Conservation (phyloP, 148 eudicot species). For the Pouteria glomerata region DNA sequence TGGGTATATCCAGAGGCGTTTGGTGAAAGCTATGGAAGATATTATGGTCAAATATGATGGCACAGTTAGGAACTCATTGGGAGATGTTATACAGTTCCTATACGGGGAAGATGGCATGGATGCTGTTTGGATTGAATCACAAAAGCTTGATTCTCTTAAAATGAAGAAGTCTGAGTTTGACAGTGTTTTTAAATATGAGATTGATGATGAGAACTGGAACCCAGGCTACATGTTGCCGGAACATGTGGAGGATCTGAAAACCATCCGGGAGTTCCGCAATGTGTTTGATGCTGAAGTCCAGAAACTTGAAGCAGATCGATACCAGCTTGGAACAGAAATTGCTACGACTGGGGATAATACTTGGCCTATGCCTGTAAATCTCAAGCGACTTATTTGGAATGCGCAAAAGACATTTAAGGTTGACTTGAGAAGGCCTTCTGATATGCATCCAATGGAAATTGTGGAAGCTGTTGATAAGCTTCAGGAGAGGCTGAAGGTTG, state of each 20-base stretch:
- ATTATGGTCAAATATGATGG: conserved; percentile 99
- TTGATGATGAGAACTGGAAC: conserved; percentile 80
- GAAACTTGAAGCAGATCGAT: conserved; percentile 86
- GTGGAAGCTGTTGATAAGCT: conserved; percentile 97
- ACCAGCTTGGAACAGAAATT: conserved; percentile 83
- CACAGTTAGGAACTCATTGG: conserved; percentile 89
- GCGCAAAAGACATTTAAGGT: conserved; percentile 93
- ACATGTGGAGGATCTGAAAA: conserved; percentile 83
- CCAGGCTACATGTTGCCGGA: conserved; percentile 87
- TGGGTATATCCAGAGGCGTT: conserved; percentile 94
- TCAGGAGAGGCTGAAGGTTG: conserved; percentile 91
- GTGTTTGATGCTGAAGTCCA: conserved; percentile 95
- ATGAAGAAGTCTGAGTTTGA: conserved; percentile 71
- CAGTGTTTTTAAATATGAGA: conserved; percentile 53
- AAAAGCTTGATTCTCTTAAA: conserved; percentile 80
- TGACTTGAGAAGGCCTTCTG: conserved; percentile 80
- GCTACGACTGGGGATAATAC: conserved; percentile 90
- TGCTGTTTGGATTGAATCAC: conserved; percentile 97
- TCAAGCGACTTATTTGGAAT: conserved; percentile 79
- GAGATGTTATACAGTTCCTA: conserved; percentile 96
- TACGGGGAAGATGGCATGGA: conserved; percentile 99
- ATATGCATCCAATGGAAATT: conserved; percentile 97
- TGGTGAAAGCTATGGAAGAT: conserved; percentile 99
- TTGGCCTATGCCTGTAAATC: conserved; percentile 97
- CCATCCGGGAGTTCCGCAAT: conserved; percentile 86